Conservation (phyloP, 192 early-diverging fungal species). For the Backusella mclennaniae region DNA sequence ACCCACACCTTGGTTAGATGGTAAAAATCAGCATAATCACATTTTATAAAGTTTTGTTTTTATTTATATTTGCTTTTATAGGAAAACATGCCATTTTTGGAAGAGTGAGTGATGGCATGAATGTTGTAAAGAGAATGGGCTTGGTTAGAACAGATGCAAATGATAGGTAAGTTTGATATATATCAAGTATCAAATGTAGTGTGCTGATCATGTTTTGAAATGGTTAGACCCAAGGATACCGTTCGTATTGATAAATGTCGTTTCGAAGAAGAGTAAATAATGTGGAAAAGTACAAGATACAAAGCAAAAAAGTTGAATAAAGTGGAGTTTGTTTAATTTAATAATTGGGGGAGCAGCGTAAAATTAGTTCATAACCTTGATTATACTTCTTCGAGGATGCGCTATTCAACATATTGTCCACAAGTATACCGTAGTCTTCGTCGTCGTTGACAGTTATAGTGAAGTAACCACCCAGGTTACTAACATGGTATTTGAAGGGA, state of each 20-base stretch:
- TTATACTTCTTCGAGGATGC: neutral
- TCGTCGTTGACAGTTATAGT: neutral
- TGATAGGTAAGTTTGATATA: constrained; percentile 40
- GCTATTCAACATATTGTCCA: neutral
- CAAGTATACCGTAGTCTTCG: neutral
- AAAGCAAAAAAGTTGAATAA: neutral
- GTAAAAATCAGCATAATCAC: constrained; percentile 20
- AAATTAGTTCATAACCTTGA: neutral
- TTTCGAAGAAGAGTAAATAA: constrained; percentile 6
- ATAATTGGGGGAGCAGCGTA: neutral
- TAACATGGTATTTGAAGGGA: neutral
- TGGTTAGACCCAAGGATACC: constrained; percentile 11
- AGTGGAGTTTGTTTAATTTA: neutral
- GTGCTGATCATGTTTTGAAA: neutral
- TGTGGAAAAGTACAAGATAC: neutral
- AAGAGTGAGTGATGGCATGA: constrained; percentile 78
- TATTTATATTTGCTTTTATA: constrained; percentile 19
- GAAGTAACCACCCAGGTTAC: neutral
- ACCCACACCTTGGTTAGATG: constrained; percentile 89
- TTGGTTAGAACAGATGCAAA: constrained; percentile 56
- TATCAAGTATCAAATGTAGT: too few species aligned
- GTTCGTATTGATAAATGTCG: constrained; percentile 20
- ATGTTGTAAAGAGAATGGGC: constrained; percentile 79
- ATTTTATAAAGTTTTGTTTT: too few species aligned
- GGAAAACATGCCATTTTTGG: constrained; percentile 93